These are phyloP conservation scores for Backusella australiensis DNA, from an alignment of 192 early-diverging fungal genomes.

Conservation along the genomic window DNA sequence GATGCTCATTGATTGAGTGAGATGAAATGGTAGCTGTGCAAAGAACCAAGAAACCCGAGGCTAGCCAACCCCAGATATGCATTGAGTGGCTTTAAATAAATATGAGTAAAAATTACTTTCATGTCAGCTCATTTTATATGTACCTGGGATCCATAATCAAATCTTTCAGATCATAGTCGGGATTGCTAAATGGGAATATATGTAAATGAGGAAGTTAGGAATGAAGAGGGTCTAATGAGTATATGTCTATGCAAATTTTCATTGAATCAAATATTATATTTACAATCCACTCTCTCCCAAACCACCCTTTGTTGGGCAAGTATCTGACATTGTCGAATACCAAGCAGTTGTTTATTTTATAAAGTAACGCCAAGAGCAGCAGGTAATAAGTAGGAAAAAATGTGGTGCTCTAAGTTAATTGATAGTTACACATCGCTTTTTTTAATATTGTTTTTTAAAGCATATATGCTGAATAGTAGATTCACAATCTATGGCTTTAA, in stretches of 20 bases:
- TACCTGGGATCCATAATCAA: constrained; percentile 26
- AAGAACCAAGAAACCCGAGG: constrained; percentile 29
- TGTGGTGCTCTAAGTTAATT: neutral
- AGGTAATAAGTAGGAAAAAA: neutral
- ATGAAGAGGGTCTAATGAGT: neutral
- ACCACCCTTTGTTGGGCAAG: constrained; percentile 23
- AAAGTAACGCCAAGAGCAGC: neutral
- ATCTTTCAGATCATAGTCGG: constrained; percentile 24
- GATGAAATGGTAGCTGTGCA: constrained; percentile 18
- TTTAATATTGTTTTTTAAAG: neutral
- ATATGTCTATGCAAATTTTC: neutral
- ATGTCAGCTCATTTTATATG: neutral
- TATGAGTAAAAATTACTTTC: neutral
- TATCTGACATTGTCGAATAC: constrained; percentile 6
- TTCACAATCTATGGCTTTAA: too few species aligned
- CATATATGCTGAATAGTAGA: too few species aligned
- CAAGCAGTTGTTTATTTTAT: neutral
- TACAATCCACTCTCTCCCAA: constrained; percentile 31
- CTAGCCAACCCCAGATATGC: constrained; percentile 38
- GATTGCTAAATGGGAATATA: constrained; percentile 15
- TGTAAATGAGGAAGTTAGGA: neutral
- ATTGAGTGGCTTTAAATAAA: constrained; percentile 14
- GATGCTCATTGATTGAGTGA: constrained; percentile 24
- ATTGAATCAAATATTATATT: neutral
- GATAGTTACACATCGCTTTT: neutral